phyloP scores from a whole-genome alignment of 2,329 filamentous ascomycete genomes.

The Neonectria punicea region DNA sequence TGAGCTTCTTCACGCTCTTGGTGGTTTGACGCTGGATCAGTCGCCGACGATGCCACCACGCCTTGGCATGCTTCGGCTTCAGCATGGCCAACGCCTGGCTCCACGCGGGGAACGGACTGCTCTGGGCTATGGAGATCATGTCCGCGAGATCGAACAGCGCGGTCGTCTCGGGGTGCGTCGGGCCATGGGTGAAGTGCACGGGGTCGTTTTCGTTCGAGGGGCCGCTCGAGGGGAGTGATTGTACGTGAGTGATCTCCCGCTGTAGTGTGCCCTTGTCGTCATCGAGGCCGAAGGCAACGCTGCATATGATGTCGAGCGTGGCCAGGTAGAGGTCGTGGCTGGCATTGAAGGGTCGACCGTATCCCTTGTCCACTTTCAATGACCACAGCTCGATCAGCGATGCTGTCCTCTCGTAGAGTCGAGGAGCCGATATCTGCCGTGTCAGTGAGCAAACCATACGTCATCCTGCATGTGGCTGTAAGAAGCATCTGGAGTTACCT shows the following conservation, averaged over 20 bases:
- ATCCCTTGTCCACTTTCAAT: conserved; percentile 44
- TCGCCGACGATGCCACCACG: conserved; percentile 37
- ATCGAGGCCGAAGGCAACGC: conserved; percentile 47
- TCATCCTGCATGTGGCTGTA: neutral
- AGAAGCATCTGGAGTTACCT: conserved; percentile 26
- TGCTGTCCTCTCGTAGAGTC: conserved; percentile 47
- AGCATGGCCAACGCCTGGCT: conserved; percentile 39
- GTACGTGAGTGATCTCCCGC: conserved; percentile 26
- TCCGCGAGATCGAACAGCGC: conserved; percentile 39
- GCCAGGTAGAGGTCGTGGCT: conserved; percentile 46
- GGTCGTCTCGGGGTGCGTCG: conserved; percentile 32
- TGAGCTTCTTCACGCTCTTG: conserved; percentile 33
- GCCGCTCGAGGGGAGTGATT: conserved; percentile 1
- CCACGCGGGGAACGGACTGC: conserved; percentile 34
- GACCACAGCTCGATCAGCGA: conserved; percentile 49
- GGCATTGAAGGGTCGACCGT: conserved; percentile 46
- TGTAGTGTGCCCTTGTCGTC: conserved; percentile 31
- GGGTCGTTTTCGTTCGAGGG: conserved; percentile 3
- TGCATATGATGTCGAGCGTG: conserved; percentile 50
- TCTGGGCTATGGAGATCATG: conserved; percentile 40
- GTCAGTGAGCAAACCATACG: conserved; percentile 5
- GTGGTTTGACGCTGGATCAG: conserved; percentile 37
- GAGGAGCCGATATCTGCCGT: conserved; percentile 47
- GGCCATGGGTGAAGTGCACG: conserved; percentile 28
- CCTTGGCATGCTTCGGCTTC: conserved; percentile 39